Conservation (phyloP, 768 basidiomycete species). For the Aureoboletus auriporus region DNA sequence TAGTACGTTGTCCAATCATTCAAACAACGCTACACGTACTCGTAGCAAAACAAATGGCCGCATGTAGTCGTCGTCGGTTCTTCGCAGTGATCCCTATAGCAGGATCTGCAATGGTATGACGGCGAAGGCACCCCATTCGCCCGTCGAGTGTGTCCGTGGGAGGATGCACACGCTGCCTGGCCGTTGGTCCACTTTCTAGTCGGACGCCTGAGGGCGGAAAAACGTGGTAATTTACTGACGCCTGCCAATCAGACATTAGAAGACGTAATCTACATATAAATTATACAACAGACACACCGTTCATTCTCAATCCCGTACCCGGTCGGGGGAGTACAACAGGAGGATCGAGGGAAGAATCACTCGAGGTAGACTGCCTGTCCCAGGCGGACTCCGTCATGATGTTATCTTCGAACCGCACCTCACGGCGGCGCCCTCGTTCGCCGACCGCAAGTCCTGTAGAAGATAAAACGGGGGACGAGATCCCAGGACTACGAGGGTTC, state of each 20-base stretch:
- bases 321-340: conserved; percentile 16
- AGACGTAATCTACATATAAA: background rate
- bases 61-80: conserved; percentile 60
- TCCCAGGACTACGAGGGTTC: conserved; percentile 16
- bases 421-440: conserved; percentile 27
- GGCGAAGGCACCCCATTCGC: conserved; percentile 4
- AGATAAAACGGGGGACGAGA: conserved; percentile 28
- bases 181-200: conserved; percentile 12
- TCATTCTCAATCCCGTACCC: conserved; percentile 10
- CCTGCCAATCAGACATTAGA: conserved; percentile 12
- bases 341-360: conserved; percentile 25
- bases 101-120: conserved; percentile 47
- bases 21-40: conserved; percentile 18
- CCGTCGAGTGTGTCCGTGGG: conserved; percentile 7
- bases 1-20: background rate
- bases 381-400: conserved; percentile 28
- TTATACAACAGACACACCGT: conserved; percentile 14
- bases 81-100: conserved; percentile 45
- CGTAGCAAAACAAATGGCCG: conserved; percentile 60
- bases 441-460: conserved; percentile 26
- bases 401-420: conserved; percentile 32
- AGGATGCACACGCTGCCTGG: conserved; percentile 7
- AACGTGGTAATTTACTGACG: conserved; percentile 29
- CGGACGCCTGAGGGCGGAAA: conserved; percentile 25
- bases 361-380: conserved; percentile 30